Base-by-base conservation (phyloP, 176 grass and related monocot species). In the Calamus simplicifolius region DNA sequence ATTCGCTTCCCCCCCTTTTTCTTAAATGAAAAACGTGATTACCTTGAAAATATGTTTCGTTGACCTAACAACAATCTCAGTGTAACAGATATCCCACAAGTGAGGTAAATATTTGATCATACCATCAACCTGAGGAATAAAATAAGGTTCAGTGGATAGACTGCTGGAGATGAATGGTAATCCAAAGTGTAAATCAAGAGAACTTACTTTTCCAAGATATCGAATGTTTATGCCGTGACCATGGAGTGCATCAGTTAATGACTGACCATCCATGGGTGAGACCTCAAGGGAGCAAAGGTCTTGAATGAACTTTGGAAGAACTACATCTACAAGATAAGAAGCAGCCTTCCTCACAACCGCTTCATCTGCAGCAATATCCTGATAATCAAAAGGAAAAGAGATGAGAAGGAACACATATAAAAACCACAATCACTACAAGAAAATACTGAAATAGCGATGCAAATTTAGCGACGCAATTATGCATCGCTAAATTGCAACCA, bases 21-120 rank as follows among this genome's bases (percentile, higher is more conserved):
- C n/a, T n/a, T n/a, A n/a, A n/a, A n/a, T n/a, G 35, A 43, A 43
- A 43, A 43, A 2, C 12, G 10, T 43, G 35, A 6, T 61, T 59
- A 98, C 93, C 93, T 98, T 98, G 16, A 89, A 64, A 64, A 92
- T 63, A 78, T 98, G 93, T 64, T 98, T 98, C 49, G 93, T 64
- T 6, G 93, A 98, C 80, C 93, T 85, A 58, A 91, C 85, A 75
- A 92, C 75, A 79, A 98, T 85, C 74, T 92, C 88, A 27, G 81
- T 61, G 56, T 63, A 79, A 58, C 89, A 83, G 19, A 98, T 80
- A 60, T 88, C 84, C 84, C 72, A 81, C 53, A 92, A 18, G 77
- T 98, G 93, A 13, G 84, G 73, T 54, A 98, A 73, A 85, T 85
- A 79, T 57, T 92, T 85, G 54, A 92, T 72, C 81, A 89, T 83